Evolutionary conservation across 257 asterid genomes (phyloP).

Genomic region (Datura wrightii): DNA sequence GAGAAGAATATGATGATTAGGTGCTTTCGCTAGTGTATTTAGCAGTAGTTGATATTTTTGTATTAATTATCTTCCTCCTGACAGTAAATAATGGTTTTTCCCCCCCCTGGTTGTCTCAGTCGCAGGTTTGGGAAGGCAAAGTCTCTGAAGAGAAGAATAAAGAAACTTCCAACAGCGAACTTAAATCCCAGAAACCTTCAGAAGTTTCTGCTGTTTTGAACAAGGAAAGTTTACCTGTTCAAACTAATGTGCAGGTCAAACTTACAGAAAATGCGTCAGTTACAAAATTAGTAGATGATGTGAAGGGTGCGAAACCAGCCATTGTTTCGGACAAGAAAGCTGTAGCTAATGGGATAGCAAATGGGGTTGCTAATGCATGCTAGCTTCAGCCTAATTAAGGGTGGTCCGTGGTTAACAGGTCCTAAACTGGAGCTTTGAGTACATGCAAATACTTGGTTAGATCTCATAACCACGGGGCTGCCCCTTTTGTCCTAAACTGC

Average conservation of each 20-base stretch:
- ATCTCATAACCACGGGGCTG: conserved; percentile 18
- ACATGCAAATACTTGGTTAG: background rate
- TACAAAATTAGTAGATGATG: conserved; percentile 35
- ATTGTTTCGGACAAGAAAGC: conserved; percentile 43
- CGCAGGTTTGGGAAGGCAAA: conserved; percentile 43
- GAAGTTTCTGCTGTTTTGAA: conserved; percentile 32
- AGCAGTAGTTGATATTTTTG: background rate
- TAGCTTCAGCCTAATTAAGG: conserved; percentile 37
- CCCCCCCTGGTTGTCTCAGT: background rate
- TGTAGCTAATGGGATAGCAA: conserved; percentile 33
- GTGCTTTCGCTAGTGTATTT: background rate
- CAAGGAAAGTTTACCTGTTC: conserved; percentile 30
- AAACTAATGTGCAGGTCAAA: conserved; percentile 35
- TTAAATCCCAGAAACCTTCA: conserved; percentile 36
- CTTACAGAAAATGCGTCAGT: background rate
- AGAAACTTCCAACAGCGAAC: conserved; percentile 45
- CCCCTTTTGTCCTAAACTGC: conserved; percentile 29
- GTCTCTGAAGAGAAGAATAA: conserved; percentile 38
- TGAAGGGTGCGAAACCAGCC: conserved; percentile 31
- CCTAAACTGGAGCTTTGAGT: conserved; percentile 11
- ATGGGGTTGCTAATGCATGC: conserved; percentile 58
- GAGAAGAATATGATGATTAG: background rate
- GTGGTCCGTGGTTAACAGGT: conserved; percentile 27
- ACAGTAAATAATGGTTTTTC: background rate
- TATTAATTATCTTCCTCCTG: background rate